Conservation (phyloP, 192 early-diverging fungal species). For the Gaertneriomyces semiglobifer region DNA sequence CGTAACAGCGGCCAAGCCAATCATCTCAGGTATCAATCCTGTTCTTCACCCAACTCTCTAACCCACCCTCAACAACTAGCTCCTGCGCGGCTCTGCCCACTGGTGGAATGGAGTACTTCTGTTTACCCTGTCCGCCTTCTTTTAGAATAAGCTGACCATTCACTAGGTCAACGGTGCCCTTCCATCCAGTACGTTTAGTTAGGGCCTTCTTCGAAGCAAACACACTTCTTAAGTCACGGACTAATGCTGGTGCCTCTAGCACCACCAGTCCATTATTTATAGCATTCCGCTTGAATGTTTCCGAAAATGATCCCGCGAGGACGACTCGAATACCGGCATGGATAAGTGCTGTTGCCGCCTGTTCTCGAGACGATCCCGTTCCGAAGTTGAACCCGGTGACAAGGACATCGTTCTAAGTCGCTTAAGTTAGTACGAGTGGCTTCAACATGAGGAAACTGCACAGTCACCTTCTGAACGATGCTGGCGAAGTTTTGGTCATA, state of each 20-base stretch:
- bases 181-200: conserved; percentile 77
- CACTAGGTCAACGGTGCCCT: conserved; percentile 66
- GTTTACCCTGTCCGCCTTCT: conserved; percentile 43
- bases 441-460: not conserved
- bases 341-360: conserved; percentile 92
- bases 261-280: conserved; percentile 96
- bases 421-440: not conserved
- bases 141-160: conserved; percentile 59
- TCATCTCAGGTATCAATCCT: conserved; percentile 4
- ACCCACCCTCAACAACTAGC: conserved; percentile 86
- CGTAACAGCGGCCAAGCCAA: no score
- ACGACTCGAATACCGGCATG: conserved; percentile 81
- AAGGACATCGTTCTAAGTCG: conserved; percentile 69
- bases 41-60: conserved; percentile 88
- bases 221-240: conserved; percentile 62
- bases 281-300: conserved; percentile 98
- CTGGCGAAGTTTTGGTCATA: conserved; percentile 87
- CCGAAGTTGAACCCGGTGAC: conserved; percentile 97
- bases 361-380: conserved; percentile 94
- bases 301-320: conserved; percentile 90
- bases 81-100: conserved; percentile 98
- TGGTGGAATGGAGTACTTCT: conserved; percentile 43
- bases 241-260: conserved; percentile 81
- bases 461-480: conserved; percentile 53
- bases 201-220: conserved; percentile 28